Evolutionary conservation across 345 rosid species (phyloP).

Genomic region (Anacardium occidentale): DNA sequence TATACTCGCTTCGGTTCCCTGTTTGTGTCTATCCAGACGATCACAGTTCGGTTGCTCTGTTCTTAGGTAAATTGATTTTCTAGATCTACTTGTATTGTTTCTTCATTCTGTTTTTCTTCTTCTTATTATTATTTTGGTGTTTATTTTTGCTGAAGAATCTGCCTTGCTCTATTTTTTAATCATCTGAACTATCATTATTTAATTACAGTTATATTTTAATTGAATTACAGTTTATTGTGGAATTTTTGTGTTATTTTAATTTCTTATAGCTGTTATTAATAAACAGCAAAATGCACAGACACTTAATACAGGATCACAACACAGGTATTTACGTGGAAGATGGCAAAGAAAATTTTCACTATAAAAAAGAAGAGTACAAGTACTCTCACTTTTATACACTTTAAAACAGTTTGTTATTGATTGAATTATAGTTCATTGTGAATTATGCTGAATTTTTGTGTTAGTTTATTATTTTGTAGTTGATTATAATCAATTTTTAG

Average conservation of each 20-base stretch:
- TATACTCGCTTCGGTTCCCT: conserved; percentile 20
- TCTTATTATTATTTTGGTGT: not conserved
- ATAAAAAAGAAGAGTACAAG: too few species aligned
- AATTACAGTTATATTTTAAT: too few species aligned
- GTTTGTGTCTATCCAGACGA: conserved; percentile 21
- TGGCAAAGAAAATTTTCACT: too few species aligned
- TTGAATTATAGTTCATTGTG: not conserved
- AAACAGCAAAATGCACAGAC: too few species aligned
- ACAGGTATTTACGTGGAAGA: too few species aligned
- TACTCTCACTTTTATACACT: too few species aligned
- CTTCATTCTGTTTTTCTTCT: not conserved
- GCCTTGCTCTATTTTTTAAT: too few species aligned
- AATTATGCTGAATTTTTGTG: conserved; percentile 15
- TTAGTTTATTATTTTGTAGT: not conserved
- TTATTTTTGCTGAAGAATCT: too few species aligned
- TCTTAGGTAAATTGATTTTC: conserved; percentile 24
- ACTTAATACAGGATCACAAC: too few species aligned
- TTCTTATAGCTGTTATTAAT: too few species aligned
- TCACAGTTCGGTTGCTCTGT: conserved; percentile 18
- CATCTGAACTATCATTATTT: too few species aligned
- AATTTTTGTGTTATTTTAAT: conserved; percentile 5
- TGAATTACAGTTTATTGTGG: not conserved
- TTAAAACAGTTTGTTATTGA: too few species aligned
- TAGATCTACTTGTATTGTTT: conserved; percentile 1
- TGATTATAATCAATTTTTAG: not conserved